Base-by-base conservation (phyloP, 331 rosid genomes). In the Ulmus americana region DNA sequence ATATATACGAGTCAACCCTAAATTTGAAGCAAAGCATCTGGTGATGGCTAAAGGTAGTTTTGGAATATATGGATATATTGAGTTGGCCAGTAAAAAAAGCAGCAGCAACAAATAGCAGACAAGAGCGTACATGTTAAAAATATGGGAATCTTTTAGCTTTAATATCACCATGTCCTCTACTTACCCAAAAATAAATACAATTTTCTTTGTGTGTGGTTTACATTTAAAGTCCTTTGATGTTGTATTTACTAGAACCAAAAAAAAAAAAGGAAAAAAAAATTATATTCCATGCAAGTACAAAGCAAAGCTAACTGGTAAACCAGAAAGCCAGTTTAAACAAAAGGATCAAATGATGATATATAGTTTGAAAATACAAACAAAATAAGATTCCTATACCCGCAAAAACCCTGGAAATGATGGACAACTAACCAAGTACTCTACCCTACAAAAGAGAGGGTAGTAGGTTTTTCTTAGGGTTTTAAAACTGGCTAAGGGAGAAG, bases 401-500 rank as follows among this genome's bases (percentile, higher is more conserved):
- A 53, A n/a, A 35, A 22, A 38, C 61, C 10, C 61, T 55, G 60
- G 13, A 20, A 35, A 7, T 40, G 5, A 40, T 39, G 5, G 71
- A 41, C 63, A 51, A 39, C 10, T 41, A 42, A 51, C 14, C 58
- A 39, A 51, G 76, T 54, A 54, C 35, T 74, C 77, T 77, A 72
- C 77, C 3, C 81, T 77, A 38, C 1, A 39, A 39, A 44, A 35
- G 52, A 45, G 65, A 41, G 28, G 13, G 18, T 0, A n/a, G 61
- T 60, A 53, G 63, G 65, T 41, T 35, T 61, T 28, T 28, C 35
- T 28, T 61, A 65, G 74, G 82, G 60, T 45, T 68, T 46, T 44
- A 2, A 28, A 28, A 28, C 35, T 28, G 35, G 35, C 35, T 28
- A 28, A 28, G 35, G 35, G 35, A 42, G 16, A 68, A 73, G 69